A percentile compares a stretch with the other conserved stretches of the same genome.
These are phyloP conservation scores for Botrytis deweyae DNA, from an alignment of 2,329 filamentous ascomycete genomes.

Conservation along the genomic window DNA sequence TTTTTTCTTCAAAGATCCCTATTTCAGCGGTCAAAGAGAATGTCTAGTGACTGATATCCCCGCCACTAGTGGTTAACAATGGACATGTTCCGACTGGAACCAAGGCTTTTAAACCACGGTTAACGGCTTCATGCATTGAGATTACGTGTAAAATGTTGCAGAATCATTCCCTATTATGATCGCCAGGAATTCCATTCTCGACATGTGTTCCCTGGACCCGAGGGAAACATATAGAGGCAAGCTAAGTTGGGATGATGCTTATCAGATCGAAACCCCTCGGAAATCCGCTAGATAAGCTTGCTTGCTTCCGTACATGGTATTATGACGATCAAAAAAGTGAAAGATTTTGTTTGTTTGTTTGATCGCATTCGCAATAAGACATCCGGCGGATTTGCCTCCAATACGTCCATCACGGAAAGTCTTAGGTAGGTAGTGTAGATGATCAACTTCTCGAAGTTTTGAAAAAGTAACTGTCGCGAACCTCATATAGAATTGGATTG, in stretches of 20 bases:
- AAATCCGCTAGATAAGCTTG: background rate
- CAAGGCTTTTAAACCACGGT: background rate
- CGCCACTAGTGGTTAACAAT: slow-evolving; percentile 1
- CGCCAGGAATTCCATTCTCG: slow-evolving; percentile 2
- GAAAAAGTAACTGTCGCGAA: background rate
- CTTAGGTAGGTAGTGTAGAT: background rate
- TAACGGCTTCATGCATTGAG: slow-evolving; percentile 1
- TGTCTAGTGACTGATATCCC: background rate
- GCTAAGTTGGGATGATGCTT: background rate
- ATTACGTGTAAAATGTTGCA: slow-evolving; percentile 14
- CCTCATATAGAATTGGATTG: background rate
- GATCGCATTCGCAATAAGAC: slow-evolving; percentile 2
- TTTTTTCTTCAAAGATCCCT: background rate
- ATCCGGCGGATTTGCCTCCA: background rate
- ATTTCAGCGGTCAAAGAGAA: slow-evolving; percentile 6
- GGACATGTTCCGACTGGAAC: slow-evolving; percentile 7
- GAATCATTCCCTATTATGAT: slow-evolving; percentile 1
- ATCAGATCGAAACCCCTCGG: slow-evolving; percentile 7
- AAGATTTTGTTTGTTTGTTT: background rate
- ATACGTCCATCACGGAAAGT: background rate
- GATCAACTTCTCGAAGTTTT: background rate
- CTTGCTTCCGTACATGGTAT: slow-evolving; percentile 1
- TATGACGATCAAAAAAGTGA: background rate
- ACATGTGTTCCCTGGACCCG: background rate
- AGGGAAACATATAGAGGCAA: background rate